Percentiles rank a stretch among this genome's conserved stretches.
Conservation (phyloP, 441 rosid genomes). For the Pelargonium citronellum region DNA sequence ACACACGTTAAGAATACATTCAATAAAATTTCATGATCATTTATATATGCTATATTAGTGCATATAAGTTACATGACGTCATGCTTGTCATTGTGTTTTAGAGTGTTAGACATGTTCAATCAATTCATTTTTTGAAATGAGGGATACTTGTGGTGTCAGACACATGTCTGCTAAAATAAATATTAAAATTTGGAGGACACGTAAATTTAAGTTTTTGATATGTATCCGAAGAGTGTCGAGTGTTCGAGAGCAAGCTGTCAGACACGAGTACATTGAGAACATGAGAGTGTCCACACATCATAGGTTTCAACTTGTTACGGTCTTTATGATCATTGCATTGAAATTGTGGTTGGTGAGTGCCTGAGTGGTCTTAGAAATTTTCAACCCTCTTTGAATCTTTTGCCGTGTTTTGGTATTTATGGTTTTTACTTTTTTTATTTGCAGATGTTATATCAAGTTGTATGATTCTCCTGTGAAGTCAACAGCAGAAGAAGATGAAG, state of each 20-base stretch:
- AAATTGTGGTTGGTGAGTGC: too few species aligned
- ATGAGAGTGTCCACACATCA: neutral
- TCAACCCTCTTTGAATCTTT: too few species aligned
- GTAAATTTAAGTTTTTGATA: neutral
- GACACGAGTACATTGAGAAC: neutral
- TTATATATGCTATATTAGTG: neutral
- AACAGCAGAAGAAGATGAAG: conserved; percentile 68
- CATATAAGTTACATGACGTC: neutral
- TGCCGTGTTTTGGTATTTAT: neutral
- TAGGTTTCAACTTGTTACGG: neutral
- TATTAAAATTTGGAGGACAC: neutral
- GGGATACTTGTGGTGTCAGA: neutral
- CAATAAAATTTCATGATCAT: neutral
- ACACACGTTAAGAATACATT: too few species aligned
- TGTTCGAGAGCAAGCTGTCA: neutral
- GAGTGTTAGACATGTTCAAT: neutral
- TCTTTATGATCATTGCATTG: too few species aligned
- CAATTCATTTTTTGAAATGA: neutral
- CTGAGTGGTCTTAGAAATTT: too few species aligned
- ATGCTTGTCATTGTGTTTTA: neutral
- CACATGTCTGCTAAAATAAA: neutral
- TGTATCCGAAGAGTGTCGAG: neutral
- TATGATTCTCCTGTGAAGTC: conserved; percentile 80
- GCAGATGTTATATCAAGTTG: conserved; percentile 89
- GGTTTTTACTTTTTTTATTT: conserved; percentile 22